A percentile compares a stretch with the other conserved stretches of the same genome.
Conservation (phyloP, 305 asterid genomes). For the Fraxinus nigra region DNA sequence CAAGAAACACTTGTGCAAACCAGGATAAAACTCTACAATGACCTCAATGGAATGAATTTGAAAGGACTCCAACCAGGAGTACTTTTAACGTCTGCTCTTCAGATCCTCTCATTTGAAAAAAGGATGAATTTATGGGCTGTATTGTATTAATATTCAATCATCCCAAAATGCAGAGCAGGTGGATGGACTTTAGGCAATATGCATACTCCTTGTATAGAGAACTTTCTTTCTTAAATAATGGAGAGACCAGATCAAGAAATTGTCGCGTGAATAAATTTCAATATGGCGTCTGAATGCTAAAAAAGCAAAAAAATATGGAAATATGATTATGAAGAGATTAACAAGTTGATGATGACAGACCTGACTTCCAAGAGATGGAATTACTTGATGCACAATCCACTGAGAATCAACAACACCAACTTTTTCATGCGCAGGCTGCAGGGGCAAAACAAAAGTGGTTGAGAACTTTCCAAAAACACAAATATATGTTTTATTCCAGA, state of each 20-base stretch:
- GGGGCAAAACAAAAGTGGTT: constrained; percentile 20
- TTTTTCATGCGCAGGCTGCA: constrained; percentile 89
- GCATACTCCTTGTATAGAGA: background rate
- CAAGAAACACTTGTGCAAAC: background rate
- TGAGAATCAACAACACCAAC: constrained; percentile 90
- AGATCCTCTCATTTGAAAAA: background rate
- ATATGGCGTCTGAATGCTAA: background rate
- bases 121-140: background rate
- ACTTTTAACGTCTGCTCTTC: background rate
- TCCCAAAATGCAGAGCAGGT: background rate
- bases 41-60: background rate
- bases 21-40: background rate
- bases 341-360: constrained; percentile 35
- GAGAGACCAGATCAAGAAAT: background rate
- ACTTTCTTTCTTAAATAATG: background rate
- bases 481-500: constrained; percentile 4
- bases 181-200: background rate
- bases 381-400: constrained; percentile 86
- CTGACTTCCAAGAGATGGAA: constrained; percentile 91
- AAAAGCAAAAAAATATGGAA: background rate
- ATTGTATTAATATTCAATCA: background rate
- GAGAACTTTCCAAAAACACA: constrained; percentile 13
- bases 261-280: background rate
- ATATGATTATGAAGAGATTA: background rate
- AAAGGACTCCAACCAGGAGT: background rate